Evolutionary conservation across 148 eudicot species (phyloP).

Genomic region (Camellia sinensis): DNA sequence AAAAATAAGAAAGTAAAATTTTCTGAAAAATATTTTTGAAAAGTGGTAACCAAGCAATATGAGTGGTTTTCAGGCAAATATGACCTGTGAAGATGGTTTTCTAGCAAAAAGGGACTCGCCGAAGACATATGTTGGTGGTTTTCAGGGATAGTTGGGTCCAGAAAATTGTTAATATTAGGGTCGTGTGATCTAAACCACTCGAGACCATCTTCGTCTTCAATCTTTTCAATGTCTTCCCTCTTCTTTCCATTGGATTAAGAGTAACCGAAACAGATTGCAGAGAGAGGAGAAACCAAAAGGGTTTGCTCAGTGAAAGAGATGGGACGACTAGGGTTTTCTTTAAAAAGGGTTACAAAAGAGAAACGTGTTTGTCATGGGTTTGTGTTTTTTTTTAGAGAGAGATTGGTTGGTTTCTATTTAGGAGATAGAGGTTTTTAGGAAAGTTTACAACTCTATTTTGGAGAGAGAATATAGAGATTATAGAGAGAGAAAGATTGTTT

Average conservation of each 20-base stretch:
- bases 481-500: neutral
- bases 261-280: slow-evolving; percentile 1
- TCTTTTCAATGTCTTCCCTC: too few species aligned
- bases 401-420: neutral
- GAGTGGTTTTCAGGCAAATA: too few species aligned
- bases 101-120: neutral
- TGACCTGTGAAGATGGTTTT: too few species aligned
- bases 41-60: too few species aligned
- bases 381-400: neutral
- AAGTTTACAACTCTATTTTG: too few species aligned
- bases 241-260: neutral
- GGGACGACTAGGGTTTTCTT: neutral
- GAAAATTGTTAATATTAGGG: too few species aligned
- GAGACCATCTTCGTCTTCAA: neutral
- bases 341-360: neutral
- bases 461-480: neutral
- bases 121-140: too few species aligned
- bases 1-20: too few species aligned
- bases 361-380: too few species aligned
- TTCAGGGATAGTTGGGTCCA: too few species aligned
- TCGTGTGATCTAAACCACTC: neutral
- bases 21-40: too few species aligned
- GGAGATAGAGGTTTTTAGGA: too few species aligned
- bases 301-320: neutral
- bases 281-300: neutral